Evolutionary conservation across 805 yeast genomes (phyloP), one percentile per base, ranked within the genome.

Genomic region (Novakomyces olei): DNA sequence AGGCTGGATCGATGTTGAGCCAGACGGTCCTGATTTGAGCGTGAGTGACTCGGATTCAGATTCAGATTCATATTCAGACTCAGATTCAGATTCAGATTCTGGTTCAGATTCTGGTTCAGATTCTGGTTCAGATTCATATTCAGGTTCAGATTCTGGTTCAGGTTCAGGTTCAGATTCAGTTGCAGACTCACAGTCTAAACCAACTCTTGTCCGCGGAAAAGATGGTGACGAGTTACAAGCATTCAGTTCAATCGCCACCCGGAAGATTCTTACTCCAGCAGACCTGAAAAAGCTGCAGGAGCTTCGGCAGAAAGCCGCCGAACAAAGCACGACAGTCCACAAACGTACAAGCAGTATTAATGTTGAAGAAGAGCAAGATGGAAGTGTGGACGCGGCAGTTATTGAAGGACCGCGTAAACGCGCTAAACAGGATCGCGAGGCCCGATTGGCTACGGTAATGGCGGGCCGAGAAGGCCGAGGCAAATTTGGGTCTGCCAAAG

Each of bases 241-340:
- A 17, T 9, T 10, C 4, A 15, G 37, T 36, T 9, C 42, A 37
- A 69, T 79, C 41, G 75, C 72, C 25, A 63, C 76, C n/a, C 65
- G 69, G 31, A 69, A 76, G 43, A 75, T 88, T 38, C 63, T 88
- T 43, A 88, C 99, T 0, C 98, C 99, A 15, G 95, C 96, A 1
- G 99, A 88, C 59, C 88, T 83, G 50, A 93, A 93, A 39, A 85
- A 85, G 55, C 63, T 88, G 45, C 85, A 85, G 46, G 94, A 88
- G 53, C 65, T 88, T 44, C 68, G 71, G 47, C 61, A 69, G 12
- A 72, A 76, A 52, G 92, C 93, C 4, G 94, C 94, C 42, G 63
- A 83, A 31, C 77, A 77, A 34, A 76, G 76, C 51, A 49, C 73
- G 19, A 58, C 81, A 69, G 83, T 85, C 27, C 38, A 36, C 7